A percentile compares a stretch with the other conserved stretches of the same genome.
Conservation (phyloP, 2,329 filamentous ascomycete species). For the Reticulascus tulasneorum region DNA sequence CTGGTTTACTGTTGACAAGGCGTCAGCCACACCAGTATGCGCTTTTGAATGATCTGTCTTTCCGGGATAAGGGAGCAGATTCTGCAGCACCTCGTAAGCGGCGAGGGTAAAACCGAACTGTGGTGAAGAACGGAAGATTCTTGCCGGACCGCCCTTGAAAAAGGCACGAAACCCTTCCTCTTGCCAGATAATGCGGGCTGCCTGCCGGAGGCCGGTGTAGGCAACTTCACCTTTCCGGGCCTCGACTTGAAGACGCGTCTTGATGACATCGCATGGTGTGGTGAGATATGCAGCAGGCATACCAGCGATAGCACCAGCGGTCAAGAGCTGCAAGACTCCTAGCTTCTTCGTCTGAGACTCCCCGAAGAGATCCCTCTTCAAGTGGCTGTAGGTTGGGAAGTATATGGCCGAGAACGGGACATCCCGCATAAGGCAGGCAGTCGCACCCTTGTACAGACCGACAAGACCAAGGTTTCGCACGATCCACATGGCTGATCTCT, state of each 20-base stretch:
- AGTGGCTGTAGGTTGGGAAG: conserved; percentile 92
- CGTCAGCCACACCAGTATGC: conserved; percentile 58
- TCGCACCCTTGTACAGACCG: conserved; percentile 94
- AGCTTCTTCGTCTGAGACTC: conserved; percentile 85
- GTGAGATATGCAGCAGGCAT: conserved; percentile 94
- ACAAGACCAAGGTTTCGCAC: conserved; percentile 90
- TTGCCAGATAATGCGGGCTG: conserved; percentile 74
- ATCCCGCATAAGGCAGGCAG: conserved; percentile 89
- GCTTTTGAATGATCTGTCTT: conserved; percentile 48
- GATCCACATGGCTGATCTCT: conserved; percentile 96
- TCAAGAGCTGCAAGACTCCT: conserved; percentile 84
- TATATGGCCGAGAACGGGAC: conserved; percentile 98
- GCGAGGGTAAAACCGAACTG: conserved; percentile 98
- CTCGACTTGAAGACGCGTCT: conserved; percentile 96
- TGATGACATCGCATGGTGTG: conserved; percentile 97
- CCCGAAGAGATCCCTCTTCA: conserved; percentile 92
- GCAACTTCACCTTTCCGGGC: conserved; percentile 88
- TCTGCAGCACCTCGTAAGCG: conserved; percentile 89
- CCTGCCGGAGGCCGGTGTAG: conserved; percentile 85
- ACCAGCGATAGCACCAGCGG: conserved; percentile 88
- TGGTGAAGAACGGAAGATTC: conserved; percentile 90
- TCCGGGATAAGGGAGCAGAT: conserved; percentile 73
- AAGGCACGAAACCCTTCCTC: conserved; percentile 95
- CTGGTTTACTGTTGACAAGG: conserved; percentile 58
- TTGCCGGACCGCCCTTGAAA: conserved; percentile 96